phyloP scores from a whole-genome alignment of 2,329 filamentous ascomycete species.

The Verticillium klebahnii region DNA sequence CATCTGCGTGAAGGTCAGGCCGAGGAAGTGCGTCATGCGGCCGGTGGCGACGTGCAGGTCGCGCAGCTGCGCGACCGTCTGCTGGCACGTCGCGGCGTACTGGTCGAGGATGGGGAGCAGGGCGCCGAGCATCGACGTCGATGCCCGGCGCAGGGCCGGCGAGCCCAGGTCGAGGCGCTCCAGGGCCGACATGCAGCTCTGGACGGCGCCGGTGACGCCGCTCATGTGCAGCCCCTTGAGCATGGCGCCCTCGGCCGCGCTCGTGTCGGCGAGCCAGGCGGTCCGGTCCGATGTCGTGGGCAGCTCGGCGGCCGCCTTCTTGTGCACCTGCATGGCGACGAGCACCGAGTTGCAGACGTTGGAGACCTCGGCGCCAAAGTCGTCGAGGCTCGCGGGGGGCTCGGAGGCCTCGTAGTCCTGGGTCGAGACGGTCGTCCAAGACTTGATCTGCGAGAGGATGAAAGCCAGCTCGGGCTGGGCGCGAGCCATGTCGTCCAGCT shows the following conservation, averaged over 20 bases:
- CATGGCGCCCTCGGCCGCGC: constrained; percentile 4
- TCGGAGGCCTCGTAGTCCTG: constrained; percentile 12
- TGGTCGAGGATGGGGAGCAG: constrained; percentile 69
- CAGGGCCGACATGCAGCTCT: constrained; percentile 15
- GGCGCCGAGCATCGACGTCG: constrained; percentile 54
- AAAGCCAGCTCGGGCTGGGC: constrained; percentile 57
- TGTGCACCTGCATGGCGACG: constrained; percentile 71
- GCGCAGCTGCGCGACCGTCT: constrained; percentile 53
- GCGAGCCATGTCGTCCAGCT: constrained; percentile 30
- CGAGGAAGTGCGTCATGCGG: constrained; percentile 70
- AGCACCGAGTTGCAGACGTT: constrained; percentile 70
- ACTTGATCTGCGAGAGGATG: constrained; percentile 58
- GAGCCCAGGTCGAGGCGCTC: constrained; percentile 35
- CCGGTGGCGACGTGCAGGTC: constrained; percentile 66
- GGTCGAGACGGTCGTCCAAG: constrained; percentile 50
- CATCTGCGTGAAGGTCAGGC: constrained; percentile 73
- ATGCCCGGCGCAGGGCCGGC: constrained; percentile 33
- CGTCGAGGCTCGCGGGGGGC: constrained; percentile 19
- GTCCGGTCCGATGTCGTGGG: constrained; percentile 58
- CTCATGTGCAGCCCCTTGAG: constrained; percentile 9
- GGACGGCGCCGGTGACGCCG: constrained; percentile 6
- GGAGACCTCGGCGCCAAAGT: constrained; percentile 56
- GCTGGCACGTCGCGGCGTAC: constrained; percentile 59
- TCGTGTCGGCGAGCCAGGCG: constrained; percentile 40
- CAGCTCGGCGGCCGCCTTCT: constrained; percentile 44